Base-by-base conservation (phyloP, 345 rosid species). In the Crucihimalaya himalaica region DNA sequence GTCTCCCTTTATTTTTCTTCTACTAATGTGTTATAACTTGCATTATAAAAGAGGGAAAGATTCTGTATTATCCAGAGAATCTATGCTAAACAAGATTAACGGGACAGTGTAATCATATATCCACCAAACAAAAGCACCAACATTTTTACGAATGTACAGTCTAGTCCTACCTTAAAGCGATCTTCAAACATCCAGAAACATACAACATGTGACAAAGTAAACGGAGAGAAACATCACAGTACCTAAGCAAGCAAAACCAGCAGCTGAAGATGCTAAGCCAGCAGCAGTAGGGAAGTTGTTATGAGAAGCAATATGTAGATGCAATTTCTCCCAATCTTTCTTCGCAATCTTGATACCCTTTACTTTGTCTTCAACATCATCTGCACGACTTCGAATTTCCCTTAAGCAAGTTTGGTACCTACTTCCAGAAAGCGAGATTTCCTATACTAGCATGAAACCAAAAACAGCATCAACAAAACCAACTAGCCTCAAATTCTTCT, bases 241-340 rank as follows among this genome's bases (percentile, higher is more conserved):
- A 91, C 98, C 98, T 63, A 93, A 83, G 80, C 98, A 93, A 63
- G 98, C 97, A 74, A 93, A 84, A 57, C 97, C 98, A 71, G 98
- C 96, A 7, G 98, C 98, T 35, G 98, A 93, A 79, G 98, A 93
- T 80, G 97, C 98, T 83, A 93, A 81, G 51, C 98, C 98, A 80
- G 97, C 98, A 53, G 97, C 98, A 20, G 96, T 89, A 34, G 98
- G 98, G 73, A 93, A 93, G 72, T 91, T 91, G 80, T 91, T 93
- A 71, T 76, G 87, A 5, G 98, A 93, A 73, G 98, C 93, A 81
- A 91, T 85, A 63, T 89, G 97, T 1, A 93, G 45, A 70, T 88
- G 91, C 81, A 93, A 27, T 60, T 84, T 88, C 71, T 86, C 89
- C 98, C 96, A 93, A 57, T 93, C 96, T 64, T 84, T 82, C 83